A percentile compares a stretch with the other conserved stretches of the same genome.
These are phyloP conservation scores for Saccharomycopsis microspora DNA, from an alignment of 805 yeast genomes.

Conservation along the genomic window DNA sequence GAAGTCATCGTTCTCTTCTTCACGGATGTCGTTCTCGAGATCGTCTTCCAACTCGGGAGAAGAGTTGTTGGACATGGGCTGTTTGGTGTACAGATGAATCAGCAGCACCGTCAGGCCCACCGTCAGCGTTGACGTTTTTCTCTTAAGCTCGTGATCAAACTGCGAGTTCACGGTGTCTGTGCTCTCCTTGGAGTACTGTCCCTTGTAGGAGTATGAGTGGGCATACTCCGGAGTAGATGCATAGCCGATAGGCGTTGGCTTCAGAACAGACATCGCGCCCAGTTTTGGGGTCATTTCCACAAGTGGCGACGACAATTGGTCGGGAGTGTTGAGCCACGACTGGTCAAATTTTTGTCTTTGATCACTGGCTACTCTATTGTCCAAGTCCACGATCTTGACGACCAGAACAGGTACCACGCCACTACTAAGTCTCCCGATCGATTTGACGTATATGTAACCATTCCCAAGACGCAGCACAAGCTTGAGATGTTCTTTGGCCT, in stretches of 20 bases:
- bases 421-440: slow-evolving; percentile 22
- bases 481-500: slow-evolving; percentile 41
- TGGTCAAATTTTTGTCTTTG: slow-evolving; percentile 1
- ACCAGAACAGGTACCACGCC: slow-evolving; percentile 10
- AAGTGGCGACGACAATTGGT: slow-evolving; percentile 23
- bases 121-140: slow-evolving; percentile 6
- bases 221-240: slow-evolving; percentile 8
- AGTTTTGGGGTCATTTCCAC: slow-evolving; percentile 5
- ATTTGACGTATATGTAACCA: slow-evolving; percentile 48
- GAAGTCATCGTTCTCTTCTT: slow-evolving; percentile 1
- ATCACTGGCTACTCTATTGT: slow-evolving; percentile 3
- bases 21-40: slow-evolving; percentile 6
- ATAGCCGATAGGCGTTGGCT: slow-evolving; percentile 6
- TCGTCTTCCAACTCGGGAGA: slow-evolving; percentile 5
- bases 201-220: slow-evolving; percentile 8
- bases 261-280: slow-evolving; percentile 5
- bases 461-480: slow-evolving; percentile 34
- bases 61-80: slow-evolving; percentile 7
- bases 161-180: slow-evolving; percentile 9
- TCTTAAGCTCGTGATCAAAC: slow-evolving; percentile 8
- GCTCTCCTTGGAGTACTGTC: slow-evolving; percentile 10
- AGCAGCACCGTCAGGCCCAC: slow-evolving; percentile 13
- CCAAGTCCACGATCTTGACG: slow-evolving; percentile 10
- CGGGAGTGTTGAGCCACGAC: slow-evolving; percentile 10
- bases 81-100: slow-evolving; percentile 11